Conservation (phyloP, 768 basidiomycete genomes). For the Mycena latifolia region DNA sequence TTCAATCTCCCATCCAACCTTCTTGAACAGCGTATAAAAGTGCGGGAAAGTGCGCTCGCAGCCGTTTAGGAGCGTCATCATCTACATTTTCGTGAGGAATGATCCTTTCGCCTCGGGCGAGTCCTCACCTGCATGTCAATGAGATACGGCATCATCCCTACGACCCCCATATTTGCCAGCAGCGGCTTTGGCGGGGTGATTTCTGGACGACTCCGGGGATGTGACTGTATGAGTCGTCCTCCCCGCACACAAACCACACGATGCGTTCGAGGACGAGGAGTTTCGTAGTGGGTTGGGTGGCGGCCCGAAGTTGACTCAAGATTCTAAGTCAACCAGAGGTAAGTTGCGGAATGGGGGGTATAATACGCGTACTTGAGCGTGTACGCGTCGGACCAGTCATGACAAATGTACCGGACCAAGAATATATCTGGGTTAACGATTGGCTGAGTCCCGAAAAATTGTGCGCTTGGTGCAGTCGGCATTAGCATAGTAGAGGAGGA, state of each 20-base stretch:
- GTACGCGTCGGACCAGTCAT: conserved; percentile 50
- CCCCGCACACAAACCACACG: conserved; percentile 4
- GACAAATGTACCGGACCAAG: conserved; percentile 42
- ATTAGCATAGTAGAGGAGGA: too few species aligned
- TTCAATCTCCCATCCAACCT: conserved; percentile 31
- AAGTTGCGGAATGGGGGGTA: too few species aligned
- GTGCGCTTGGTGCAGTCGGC: conserved; percentile 30
- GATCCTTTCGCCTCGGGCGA: too few species aligned
- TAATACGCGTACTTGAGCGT: conserved; percentile 23
- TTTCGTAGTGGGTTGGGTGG: background rate
- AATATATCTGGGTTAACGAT: conserved; percentile 40
- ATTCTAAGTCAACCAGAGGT: conserved; percentile 1
- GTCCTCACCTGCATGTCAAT: conserved; percentile 31
- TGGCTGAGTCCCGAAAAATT: conserved; percentile 44
- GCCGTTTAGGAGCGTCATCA: conserved; percentile 24
- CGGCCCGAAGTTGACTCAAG: background rate
- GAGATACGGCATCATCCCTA: conserved; percentile 19
- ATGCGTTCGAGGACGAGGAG: background rate
- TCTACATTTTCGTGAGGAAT: conserved; percentile 1
- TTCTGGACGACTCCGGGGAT: conserved; percentile 11
- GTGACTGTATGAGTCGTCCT: background rate
- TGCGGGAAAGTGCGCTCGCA: conserved; percentile 23
- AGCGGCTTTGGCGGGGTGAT: conserved; percentile 14
- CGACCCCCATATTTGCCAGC: conserved; percentile 14
- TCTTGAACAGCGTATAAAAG: background rate